Conservation (phyloP, 768 basidiomycete species). For the Termitomyces sp. region DNA sequence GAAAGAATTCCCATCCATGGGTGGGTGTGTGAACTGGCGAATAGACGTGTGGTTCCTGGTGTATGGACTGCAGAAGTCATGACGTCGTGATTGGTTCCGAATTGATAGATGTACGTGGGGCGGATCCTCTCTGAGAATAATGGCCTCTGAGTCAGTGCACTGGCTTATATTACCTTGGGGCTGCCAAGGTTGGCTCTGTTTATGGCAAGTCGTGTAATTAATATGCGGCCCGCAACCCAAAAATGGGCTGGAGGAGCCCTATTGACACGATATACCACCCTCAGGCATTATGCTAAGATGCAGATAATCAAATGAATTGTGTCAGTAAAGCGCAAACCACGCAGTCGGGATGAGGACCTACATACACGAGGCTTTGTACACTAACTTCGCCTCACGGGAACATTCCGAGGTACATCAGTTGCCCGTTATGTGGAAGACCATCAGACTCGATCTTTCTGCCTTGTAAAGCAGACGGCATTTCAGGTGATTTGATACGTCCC, state of each 20-base stretch:
- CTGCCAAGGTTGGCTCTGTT: background rate
- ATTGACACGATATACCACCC: background rate
- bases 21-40: background rate
- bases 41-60: background rate
- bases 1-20: background rate
- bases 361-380: slow-evolving; percentile 6
- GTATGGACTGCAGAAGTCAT: background rate
- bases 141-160: background rate
- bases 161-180: background rate
- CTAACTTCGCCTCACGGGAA: slow-evolving; percentile 5
- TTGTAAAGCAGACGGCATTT: background rate
- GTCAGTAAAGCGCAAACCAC: background rate
- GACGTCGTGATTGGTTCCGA: background rate
- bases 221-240: background rate
- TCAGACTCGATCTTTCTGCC: background rate
- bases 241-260: background rate
- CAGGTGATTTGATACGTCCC: background rate
- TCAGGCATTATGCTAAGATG: background rate
- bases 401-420: slow-evolving; percentile 4
- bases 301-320: slow-evolving; percentile 1
- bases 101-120: background rate
- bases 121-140: background rate
- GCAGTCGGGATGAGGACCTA: slow-evolving; percentile 1
- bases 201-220: slow-evolving; percentile 1
- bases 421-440: background rate